A percentile compares a stretch with the other conserved stretches of the same genome.
phyloP scores from a whole-genome alignment of 1,284 basidiomycete genomes.

The Rhodotorula sp. region DNA sequence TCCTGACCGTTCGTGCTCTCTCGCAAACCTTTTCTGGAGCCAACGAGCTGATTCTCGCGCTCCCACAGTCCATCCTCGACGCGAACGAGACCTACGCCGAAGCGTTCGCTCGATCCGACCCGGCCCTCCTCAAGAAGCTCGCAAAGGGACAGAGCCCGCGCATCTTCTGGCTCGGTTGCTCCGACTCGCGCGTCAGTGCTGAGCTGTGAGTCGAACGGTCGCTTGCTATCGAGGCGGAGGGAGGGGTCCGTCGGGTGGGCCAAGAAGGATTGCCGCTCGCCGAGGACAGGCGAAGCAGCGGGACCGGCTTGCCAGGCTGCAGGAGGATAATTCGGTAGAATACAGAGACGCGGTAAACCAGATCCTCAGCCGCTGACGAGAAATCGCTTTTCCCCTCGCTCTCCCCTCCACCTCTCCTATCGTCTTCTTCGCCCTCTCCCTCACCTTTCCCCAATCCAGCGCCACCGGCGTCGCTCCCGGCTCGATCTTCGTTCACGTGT shows the following conservation, averaged over 20 bases:
- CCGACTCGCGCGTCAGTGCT: conserved; percentile 67
- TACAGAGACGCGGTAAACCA: too few species aligned
- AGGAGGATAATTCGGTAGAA: too few species aligned
- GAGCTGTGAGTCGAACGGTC: conserved; percentile 31
- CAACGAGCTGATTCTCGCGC: neutral
- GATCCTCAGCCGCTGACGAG: too few species aligned
- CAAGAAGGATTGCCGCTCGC: neutral
- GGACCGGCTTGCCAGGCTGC: too few species aligned
- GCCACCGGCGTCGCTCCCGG: conserved; percentile 40
- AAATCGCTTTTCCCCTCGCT: neutral
- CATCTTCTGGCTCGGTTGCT: conserved; percentile 72
- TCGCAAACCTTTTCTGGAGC: neutral
- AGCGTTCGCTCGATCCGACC: conserved; percentile 59
- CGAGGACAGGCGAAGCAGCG: too few species aligned
- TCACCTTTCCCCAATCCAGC: neutral
- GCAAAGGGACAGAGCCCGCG: conserved; percentile 70
- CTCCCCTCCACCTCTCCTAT: neutral
- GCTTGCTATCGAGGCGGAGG: neutral
- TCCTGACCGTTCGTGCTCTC: conserved; percentile 4
- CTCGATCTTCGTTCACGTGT: conserved; percentile 41
- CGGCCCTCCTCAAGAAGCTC: conserved; percentile 62
- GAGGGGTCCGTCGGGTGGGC: neutral
- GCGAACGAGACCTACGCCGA: conserved; percentile 50
- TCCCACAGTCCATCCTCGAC: conserved; percentile 31
- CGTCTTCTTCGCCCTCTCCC: neutral